Evolutionary conservation across 192 early-diverging fungal genomes (phyloP), one percentile per base, ranked within the genome.

Genomic region (Geranomyces variabilis): DNA sequence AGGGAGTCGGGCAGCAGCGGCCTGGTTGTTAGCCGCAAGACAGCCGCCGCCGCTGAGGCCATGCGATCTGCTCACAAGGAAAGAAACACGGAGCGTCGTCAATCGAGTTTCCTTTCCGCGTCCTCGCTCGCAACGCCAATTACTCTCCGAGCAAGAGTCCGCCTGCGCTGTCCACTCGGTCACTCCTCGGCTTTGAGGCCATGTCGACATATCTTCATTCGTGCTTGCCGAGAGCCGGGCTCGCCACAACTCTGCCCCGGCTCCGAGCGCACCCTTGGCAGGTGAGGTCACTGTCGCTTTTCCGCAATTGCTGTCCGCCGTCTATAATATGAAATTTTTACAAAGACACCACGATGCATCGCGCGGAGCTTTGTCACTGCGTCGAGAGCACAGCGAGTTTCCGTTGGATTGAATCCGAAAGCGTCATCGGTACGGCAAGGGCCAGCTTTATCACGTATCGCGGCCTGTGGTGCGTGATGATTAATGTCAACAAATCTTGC

Each of bases 1-100:
- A 74, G 30, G 0, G 64, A 67, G 36, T 67, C 43, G 7, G 72
- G 72, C 31, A 58, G 21, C 17, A 33, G 26, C 19, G 72, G 72
- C 43, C 72, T 65, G 51, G 55, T 30, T 28, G 72, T 29, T 0
- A 74, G 47, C 44, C 14, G 9, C 13, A 36, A n/a, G 24, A 29
- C 22, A 13, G 41, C 26, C 13, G 17, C 58, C 5, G 58, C 29
- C 58, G 29, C 5, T 7, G 58, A 8, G 2, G 58, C 24, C 31
- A 34, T 60, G 29, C 29, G 17, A 33, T 19, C 9, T 30, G 58
- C 19, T 53, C 17, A 3, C 51, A 53, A 53, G 15, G 10, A 41
- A 41, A 41, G 5, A 41, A 41, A 41, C 3, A 41, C n/a, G n/a
- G n/a, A n/a, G n/a, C n/a, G n/a, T n/a, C n/a, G n/a, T n/a, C n/a